Evolutionary conservation across 768 basidiomycete species (phyloP), one percentile per base, ranked within the genome.

Genomic region (Tubosaeta brunneosetosa): DNA sequence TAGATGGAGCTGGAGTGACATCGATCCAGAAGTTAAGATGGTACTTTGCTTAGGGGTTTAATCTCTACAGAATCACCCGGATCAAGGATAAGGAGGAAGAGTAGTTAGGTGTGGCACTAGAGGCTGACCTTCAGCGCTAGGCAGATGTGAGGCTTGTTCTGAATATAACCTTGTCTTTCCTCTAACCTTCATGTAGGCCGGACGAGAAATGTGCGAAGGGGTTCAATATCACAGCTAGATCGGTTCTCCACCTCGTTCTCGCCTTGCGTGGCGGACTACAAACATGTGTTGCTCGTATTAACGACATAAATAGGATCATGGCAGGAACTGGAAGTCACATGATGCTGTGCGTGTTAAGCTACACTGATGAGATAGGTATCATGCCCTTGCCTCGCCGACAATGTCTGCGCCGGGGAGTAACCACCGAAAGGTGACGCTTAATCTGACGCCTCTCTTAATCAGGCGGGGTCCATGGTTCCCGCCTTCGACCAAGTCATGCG

Each of bases 51-150:
- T 45, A 48, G 4, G n/a, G 42, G 16, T 53, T 38, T 34, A 25
- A 37, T 27, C 44, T 19, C 33, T 47, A 16, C 66, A 98, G 95
- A 22, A 91, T 97, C 64, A 77, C 83, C 43, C 83, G 90, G 60
- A 93, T 98, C 73, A 98, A 98, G 76, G 94, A 95, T 79, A 90
- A 91, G 70, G 92, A 97, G 9, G 95, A 98, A 70, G 94, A 97
- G 75, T 94, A 97, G 73, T 94, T 93, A 6, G 95, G 95, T 58
- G 95, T 98, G 38, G 95, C 95, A 22, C 95, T 95, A 98, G 70
- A 84, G 95, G 52, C 72, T 98, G 64, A 98, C 98, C 68, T 97
- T 86, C 69, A 72, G 82, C 64, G 95, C 95, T 32, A 84, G 94
- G 65, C 94, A 97, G 67, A 86, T 97, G 95, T 97, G 70, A 71